A percentile compares a stretch with the other conserved stretches of the same genome.
phyloP scores from a whole-genome alignment of 1,284 basidiomycete genomes.

The Tausonia pullulans region DNA sequence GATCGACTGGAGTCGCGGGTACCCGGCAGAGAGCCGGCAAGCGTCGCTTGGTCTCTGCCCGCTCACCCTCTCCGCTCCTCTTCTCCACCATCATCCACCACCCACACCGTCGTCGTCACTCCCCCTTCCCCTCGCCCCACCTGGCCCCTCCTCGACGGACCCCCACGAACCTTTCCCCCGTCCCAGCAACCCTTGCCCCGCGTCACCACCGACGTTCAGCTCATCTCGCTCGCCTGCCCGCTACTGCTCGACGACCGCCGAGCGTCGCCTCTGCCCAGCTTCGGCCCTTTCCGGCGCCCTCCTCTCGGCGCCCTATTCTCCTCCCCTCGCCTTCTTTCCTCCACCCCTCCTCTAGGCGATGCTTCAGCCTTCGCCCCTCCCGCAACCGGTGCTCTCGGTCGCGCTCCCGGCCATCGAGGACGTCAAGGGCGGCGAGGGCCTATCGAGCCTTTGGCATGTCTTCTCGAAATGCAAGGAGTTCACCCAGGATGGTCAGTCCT shows the following conservation, averaged over 20 bases:
- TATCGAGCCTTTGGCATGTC: slow-evolving; percentile 7
- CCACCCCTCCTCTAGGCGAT: background rate
- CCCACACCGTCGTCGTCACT: background rate
- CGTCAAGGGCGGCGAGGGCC: slow-evolving; percentile 15
- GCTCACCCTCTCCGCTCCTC: background rate
- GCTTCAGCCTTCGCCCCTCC: slow-evolving; percentile 6
- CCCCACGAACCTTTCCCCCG: background rate
- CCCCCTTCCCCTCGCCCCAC: background rate
- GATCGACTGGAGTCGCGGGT: too few relatives aligned
- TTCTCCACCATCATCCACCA: background rate
- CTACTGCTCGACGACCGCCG: background rate
- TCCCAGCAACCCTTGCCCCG: background rate
- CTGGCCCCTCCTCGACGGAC: too few relatives aligned
- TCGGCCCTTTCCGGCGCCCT: background rate
- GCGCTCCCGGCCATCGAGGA: slow-evolving; percentile 12
- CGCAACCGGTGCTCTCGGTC: slow-evolving; percentile 8
- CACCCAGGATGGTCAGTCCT: slow-evolving; percentile 7
- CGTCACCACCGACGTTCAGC: background rate
- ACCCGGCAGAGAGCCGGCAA: too few relatives aligned
- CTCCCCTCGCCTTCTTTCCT: background rate
- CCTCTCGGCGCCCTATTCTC: background rate
- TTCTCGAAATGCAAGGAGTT: slow-evolving; percentile 15
- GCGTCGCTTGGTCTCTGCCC: too few relatives aligned
- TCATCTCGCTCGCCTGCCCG: background rate
- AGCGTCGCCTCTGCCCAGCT: background rate